phyloP scores from a whole-genome alignment of 2,329 filamentous ascomycete species.

The Sclerotinia nivalis region DNA sequence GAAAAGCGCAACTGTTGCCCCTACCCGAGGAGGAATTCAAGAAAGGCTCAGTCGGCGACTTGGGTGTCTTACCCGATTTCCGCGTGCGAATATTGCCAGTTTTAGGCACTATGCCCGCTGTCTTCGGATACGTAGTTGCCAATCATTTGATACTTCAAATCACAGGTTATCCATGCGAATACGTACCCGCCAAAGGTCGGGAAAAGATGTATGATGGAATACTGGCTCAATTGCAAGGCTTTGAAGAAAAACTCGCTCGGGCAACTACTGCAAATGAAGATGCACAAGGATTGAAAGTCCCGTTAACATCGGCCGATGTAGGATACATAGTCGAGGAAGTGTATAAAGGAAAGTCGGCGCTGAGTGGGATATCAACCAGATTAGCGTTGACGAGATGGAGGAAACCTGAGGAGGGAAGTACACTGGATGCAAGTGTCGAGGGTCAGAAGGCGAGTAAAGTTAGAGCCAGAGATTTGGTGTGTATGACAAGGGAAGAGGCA shows the following conservation, averaged over 20 bases:
- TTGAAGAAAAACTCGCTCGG: constrained; percentile 70
- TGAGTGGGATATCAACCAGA: constrained; percentile 79
- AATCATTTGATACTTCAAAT: constrained; percentile 90
- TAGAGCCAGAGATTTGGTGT: constrained; percentile 70
- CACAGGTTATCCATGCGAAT: constrained; percentile 81
- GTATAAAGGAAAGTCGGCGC: constrained; percentile 76
- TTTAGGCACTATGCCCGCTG: constrained; percentile 92
- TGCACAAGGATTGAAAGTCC: constrained; percentile 71
- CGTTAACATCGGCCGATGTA: constrained; percentile 76
- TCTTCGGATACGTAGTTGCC: constrained; percentile 88
- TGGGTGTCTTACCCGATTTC: constrained; percentile 89
- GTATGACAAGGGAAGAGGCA: constrained; percentile 92
- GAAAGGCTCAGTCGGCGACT: constrained; percentile 82
- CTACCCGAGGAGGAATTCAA: constrained; percentile 83
- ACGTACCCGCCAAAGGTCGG: constrained; percentile 74
- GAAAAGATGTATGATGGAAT: constrained; percentile 93
- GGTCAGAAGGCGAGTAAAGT: constrained; percentile 77
- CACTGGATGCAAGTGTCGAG: constrained; percentile 63
- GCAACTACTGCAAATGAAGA: constrained; percentile 49
- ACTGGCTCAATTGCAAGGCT: constrained; percentile 70
- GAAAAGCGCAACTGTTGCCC: constrained; percentile 87
- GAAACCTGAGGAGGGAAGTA: constrained; percentile 57
- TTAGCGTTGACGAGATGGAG: constrained; percentile 81
- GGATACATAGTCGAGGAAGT: constrained; percentile 89
- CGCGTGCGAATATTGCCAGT: constrained; percentile 93